Evolutionary conservation across 768 basidiomycete species (phyloP).

Genomic region (Lactifluus subvellereus): DNA sequence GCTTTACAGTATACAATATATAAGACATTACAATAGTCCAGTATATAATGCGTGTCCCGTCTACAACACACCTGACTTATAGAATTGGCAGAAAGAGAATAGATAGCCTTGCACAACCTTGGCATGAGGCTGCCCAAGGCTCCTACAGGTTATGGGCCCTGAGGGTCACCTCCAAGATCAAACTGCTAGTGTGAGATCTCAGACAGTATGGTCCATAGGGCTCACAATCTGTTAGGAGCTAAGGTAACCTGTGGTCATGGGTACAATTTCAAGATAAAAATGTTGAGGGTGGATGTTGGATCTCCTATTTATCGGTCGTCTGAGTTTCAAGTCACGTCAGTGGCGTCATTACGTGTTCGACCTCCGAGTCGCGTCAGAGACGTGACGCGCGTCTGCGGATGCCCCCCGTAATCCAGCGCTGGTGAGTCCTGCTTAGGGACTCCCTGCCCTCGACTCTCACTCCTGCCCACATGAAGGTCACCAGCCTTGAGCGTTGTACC

Average conservation of each 20-base stretch:
- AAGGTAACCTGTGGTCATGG: neutral
- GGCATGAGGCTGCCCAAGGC: neutral
- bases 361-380: too few relatives aligned
- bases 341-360: neutral
- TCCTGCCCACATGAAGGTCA: too few relatives aligned
- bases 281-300: too few relatives aligned
- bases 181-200: neutral
- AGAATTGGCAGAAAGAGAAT: too few relatives aligned
- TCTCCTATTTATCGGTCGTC: neutral
- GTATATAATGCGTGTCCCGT: too few relatives aligned
- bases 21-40: too few relatives aligned
- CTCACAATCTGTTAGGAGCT: neutral
- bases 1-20: too few relatives aligned
- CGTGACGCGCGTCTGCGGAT: neutral
- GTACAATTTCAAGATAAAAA: neutral
- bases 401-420: too few relatives aligned
- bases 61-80: too few relatives aligned
- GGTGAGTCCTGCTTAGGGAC: too few relatives aligned
- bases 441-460: too few relatives aligned
- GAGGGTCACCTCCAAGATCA: neutral
- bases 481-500: too few relatives aligned
- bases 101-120: neutral
- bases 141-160: slow-evolving; percentile 7
- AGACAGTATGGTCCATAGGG: neutral
- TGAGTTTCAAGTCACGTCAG: neutral